Evolutionary conservation across 306 rosid species (phyloP), one percentile per base, ranked within the genome.

Genomic region (Dalbergia oliveri): DNA sequence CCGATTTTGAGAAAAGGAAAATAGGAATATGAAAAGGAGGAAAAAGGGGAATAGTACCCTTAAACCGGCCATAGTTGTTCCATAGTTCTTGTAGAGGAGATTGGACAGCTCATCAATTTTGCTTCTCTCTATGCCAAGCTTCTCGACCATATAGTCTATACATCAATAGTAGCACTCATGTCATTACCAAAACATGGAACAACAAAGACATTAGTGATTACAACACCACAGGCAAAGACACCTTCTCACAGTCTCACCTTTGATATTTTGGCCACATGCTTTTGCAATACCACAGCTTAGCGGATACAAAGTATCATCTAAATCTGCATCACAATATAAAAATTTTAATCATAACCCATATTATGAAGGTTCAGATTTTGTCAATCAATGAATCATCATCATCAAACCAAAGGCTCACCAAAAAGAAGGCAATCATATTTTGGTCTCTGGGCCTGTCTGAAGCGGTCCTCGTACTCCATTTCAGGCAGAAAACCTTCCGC

Each of bases 41-140:
- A n/a, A 0, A 9, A 7, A 9, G 0, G 19, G 4, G 5, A 79
- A 63, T 21, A 74, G 56, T 93, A 95, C 99, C 98, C 96, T 90
- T 34, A 95, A 90, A 66, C 99, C 98, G 83, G 99, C 96, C 98
- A 93, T 95, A 69, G 98, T 93, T 43, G 99, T 95, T 76, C 99
- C 99, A 76, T 91, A 95, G 63, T 93, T 89, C 85, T 86, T 93
- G 88, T 95, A 93, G 31, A 93, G 93, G 5, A 86, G 90, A 78
- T 86, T 87, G 75, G 97, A 85, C 85, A 91, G 75, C 14, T 87
- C 89, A 67, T 66, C 53, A 77, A 93, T 88, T 81, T 86, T 89
- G 83, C 87, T 83, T 88, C 50, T 77, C 9, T 93, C 97, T 82
- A 92, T 91, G 81, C 94, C 94, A 80, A 94, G 94, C 89, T 90